phyloP scores from a whole-genome alignment of 371 early-diverging fungal genomes.

The Mucor saturninus region DNA sequence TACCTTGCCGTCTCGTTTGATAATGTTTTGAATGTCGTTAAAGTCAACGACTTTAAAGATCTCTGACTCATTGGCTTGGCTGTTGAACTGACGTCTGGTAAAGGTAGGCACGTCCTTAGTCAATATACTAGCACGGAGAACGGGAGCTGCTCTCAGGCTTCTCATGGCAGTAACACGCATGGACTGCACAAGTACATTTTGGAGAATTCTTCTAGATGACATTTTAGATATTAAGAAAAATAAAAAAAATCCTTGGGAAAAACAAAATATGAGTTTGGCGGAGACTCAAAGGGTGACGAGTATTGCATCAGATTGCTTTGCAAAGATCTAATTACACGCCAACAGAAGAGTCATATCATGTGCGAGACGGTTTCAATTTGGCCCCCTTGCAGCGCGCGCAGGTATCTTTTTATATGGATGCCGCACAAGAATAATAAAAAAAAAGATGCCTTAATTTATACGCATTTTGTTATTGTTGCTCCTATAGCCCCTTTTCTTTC shows the following conservation, averaged over 20 bases:
- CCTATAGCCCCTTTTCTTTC: too few species aligned
- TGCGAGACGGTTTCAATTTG: too few species aligned
- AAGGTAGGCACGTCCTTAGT: neutral
- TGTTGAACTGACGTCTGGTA: neutral
- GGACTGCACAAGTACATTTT: constrained; percentile 7
- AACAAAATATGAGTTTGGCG: neutral
- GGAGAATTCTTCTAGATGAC: constrained; percentile 12
- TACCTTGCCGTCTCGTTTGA: constrained; percentile 29
- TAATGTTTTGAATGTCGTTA: constrained; percentile 29
- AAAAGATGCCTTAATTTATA: too few species aligned
- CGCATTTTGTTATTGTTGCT: too few species aligned
- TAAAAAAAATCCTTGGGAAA: neutral
- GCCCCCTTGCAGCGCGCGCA: too few species aligned
- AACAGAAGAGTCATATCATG: too few species aligned
- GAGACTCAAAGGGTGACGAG: neutral
- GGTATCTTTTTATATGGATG: too few species aligned
- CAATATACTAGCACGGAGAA: neutral
- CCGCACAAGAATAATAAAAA: too few species aligned
- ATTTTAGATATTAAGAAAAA: neutral
- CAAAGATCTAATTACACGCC: too few species aligned
- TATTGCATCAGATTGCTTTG: neutral
- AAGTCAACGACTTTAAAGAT: constrained; percentile 30
- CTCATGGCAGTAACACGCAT: neutral
- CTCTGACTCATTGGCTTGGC: neutral
- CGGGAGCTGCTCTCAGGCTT: neutral